Percentiles rank a stretch among this genome's conserved stretches.
Evolutionary conservation across 495 filamentous ascomycete genomes (phyloP).

Genomic region (Trichoderma gamsii): DNA sequence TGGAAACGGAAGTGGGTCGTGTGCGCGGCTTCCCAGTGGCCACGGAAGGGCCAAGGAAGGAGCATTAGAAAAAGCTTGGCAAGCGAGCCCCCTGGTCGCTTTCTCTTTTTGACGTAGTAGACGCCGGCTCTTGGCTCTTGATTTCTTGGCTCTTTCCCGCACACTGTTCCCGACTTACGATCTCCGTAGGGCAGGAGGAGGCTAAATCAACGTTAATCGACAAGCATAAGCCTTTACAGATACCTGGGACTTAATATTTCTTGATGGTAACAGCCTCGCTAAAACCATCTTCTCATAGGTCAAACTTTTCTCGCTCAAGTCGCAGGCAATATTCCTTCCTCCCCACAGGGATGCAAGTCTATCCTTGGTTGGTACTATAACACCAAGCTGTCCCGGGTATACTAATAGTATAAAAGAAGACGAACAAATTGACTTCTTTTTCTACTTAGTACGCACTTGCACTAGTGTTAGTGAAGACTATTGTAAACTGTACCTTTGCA

Average conservation of each 20-base stretch:
- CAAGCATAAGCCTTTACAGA: neutral
- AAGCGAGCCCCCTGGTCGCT: neutral
- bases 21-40: neutral
- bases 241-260: too few species aligned
- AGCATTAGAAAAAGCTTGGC: neutral
- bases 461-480: too few species aligned
- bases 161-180: neutral
- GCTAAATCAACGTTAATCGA: neutral
- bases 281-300: too few species aligned
- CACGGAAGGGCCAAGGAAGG: neutral
- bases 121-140: constrained; percentile 2
- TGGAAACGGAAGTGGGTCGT: constrained; percentile 12
- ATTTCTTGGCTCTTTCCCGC: neutral
- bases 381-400: too few species aligned
- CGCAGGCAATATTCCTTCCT: too few species aligned
- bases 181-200: neutral
- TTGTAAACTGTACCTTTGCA: too few species aligned
- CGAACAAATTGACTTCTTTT: too few species aligned
- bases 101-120: neutral
- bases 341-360: neutral
- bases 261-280: too few species aligned
- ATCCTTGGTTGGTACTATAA: too few species aligned
- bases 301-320: too few species aligned
- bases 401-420: too few species aligned
- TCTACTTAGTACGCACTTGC: too few species aligned